phyloP scores from a whole-genome alignment of 306 rosid genomes.

The Biancaea sappan region DNA sequence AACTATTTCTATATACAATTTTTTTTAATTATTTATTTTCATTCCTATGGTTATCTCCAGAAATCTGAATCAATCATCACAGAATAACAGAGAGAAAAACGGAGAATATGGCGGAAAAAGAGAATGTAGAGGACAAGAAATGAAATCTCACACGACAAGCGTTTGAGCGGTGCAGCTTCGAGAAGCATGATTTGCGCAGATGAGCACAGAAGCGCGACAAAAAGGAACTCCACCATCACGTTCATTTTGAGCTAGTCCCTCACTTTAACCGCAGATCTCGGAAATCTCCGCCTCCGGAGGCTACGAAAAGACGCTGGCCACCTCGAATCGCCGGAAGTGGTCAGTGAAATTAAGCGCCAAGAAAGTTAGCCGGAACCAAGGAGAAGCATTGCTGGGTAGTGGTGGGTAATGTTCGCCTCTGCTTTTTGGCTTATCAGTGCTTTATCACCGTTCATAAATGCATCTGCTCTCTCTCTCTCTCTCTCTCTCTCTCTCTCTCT shows the following conservation, averaged over 20 bases:
- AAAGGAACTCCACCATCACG: background rate
- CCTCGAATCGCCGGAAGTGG: background rate
- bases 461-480: background rate
- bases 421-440: background rate
- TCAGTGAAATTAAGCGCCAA: background rate
- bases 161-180: background rate
- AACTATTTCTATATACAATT: background rate
- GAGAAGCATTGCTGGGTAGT: background rate
- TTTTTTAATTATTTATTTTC: background rate
- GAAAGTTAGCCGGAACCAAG: background rate
- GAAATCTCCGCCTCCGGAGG: background rate
- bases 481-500: background rate
- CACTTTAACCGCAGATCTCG: background rate
- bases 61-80: background rate
- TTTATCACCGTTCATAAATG: background rate
- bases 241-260: background rate
- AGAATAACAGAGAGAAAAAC: background rate
- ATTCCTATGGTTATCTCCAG: background rate
- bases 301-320: background rate
- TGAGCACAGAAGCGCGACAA: background rate
- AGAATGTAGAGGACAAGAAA: background rate
- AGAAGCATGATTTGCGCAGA: background rate
- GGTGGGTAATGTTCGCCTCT: background rate
- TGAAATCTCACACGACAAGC: constrained; percentile 6
- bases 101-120: background rate